A percentile compares a stretch with the other conserved stretches of the same genome.
Conservation (phyloP, 2,329 filamentous ascomycete species). For the Dryadomyces quercus-mongolicae region DNA sequence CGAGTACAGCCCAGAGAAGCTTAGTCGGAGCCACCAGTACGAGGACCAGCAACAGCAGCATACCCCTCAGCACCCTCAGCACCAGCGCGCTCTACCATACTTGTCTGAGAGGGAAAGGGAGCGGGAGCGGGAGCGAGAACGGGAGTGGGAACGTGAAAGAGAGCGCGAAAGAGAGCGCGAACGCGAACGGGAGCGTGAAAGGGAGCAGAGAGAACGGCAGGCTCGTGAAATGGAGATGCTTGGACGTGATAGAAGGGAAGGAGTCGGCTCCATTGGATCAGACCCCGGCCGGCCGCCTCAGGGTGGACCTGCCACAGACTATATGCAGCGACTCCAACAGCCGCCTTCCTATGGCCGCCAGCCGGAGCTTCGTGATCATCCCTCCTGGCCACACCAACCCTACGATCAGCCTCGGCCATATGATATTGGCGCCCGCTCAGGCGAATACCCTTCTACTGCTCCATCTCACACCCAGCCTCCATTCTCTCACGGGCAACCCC, state of each 20-base stretch:
- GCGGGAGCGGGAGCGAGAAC: constrained; percentile 18
- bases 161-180: constrained; percentile 13
- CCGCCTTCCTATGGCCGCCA: constrained; percentile 30
- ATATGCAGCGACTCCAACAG: constrained; percentile 23
- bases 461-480: constrained; percentile 17
- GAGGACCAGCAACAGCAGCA: constrained; percentile 28
- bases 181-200: constrained; percentile 28
- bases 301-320: constrained; percentile 28
- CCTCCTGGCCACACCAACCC: constrained; percentile 23
- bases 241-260: constrained; percentile 23
- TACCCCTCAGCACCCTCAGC: constrained; percentile 14
- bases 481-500: constrained; percentile 23
- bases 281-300: constrained; percentile 24
- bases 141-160: constrained; percentile 9
- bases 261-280: constrained; percentile 19
- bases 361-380: constrained; percentile 27
- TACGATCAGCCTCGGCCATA: constrained; percentile 32
- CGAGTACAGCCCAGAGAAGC: constrained; percentile 43
- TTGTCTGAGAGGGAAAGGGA: constrained; percentile 26
- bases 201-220: constrained; percentile 14
- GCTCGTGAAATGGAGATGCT: constrained; percentile 21
- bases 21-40: constrained; percentile 30
- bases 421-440: constrained; percentile 25
- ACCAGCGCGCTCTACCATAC: neutral
- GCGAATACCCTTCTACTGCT: constrained; percentile 34